Conservation (phyloP, 1,139 yeast genomes). For the Kazachstania sp. region DNA sequence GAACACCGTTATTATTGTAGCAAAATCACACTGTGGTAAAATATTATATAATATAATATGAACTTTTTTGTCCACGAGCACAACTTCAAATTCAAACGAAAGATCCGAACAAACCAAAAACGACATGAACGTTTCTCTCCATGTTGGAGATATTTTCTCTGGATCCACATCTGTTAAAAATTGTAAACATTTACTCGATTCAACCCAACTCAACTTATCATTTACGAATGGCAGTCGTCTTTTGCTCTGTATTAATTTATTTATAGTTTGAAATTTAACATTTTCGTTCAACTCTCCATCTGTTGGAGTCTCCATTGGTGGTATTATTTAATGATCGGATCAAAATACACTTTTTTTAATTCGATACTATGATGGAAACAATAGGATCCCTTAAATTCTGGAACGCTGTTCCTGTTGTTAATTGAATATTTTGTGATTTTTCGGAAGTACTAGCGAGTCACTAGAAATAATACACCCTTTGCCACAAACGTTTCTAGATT, state of each 20-base stretch:
- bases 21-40: slow-evolving; percentile 7
- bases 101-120: slow-evolving; percentile 12
- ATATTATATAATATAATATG: slow-evolving; percentile 9
- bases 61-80: slow-evolving; percentile 6
- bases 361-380: too few species aligned
- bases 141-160: slow-evolving; percentile 1
- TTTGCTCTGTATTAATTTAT: slow-evolving; percentile 3
- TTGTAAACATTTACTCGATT: slow-evolving; percentile 1
- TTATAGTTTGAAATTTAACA: neutral
- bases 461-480: too few species aligned
- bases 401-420: too few species aligned
- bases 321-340: too few species aligned
- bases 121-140: slow-evolving; percentile 1
- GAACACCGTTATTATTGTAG: slow-evolving; percentile 1
- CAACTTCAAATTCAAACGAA: slow-evolving; percentile 8
- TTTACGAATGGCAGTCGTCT: slow-evolving; percentile 1
- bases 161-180: neutral
- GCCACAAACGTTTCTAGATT: too few species aligned
- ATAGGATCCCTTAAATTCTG: too few species aligned
- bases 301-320: neutral
- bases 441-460: too few species aligned
- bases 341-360: too few species aligned
- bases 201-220: slow-evolving; percentile 3
- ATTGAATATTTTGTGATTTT: too few species aligned
- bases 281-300: neutral